These are phyloP conservation scores for Amniculicola lignicola DNA, from an alignment of 495 filamentous ascomycete species.

Conservation along the genomic window DNA sequence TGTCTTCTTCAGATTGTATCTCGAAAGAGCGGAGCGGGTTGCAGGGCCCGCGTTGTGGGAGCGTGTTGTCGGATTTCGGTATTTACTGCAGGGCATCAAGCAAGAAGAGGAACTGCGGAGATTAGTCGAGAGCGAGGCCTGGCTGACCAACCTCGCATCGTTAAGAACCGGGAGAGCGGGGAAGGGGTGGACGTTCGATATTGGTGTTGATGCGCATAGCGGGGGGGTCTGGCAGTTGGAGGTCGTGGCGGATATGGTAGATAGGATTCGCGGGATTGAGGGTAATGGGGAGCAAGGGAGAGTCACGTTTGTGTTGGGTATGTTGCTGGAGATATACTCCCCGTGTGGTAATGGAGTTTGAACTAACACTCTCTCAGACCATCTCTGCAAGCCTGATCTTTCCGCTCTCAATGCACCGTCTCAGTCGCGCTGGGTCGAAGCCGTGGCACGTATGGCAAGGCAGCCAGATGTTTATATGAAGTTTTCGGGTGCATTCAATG, in stretches of 20 bases:
- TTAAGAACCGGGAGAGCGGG: conserved; percentile 49
- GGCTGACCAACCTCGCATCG: conserved; percentile 67
- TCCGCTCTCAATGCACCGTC: conserved; percentile 23
- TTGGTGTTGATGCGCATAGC: conserved; percentile 72
- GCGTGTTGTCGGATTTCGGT: conserved; percentile 67
- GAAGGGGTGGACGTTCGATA: conserved; percentile 66
- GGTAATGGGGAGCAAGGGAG: conserved; percentile 49
- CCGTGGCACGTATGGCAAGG: not conserved
- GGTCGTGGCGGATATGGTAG: conserved; percentile 69
- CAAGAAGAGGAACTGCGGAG: conserved; percentile 45
- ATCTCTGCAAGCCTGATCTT: conserved; percentile 85
- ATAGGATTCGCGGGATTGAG: conserved; percentile 53
- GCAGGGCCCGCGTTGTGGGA: conserved; percentile 45
- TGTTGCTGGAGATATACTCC: conserved; percentile 38
- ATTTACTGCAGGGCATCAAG: conserved; percentile 74
- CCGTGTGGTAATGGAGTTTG: too few relatives aligned
- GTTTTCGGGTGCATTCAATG: conserved; percentile 77
- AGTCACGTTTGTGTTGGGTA: conserved; percentile 68
- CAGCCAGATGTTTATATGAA: conserved; percentile 68
- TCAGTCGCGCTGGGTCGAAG: conserved; percentile 48
- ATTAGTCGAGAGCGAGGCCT: conserved; percentile 54
- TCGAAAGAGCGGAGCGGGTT: conserved; percentile 40
- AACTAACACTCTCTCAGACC: conserved; percentile 52
- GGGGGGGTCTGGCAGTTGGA: conserved; percentile 69
- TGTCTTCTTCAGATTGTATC: conserved; percentile 31